Evolutionary conservation across 2,329 filamentous ascomycete genomes (phyloP), one percentile per base, ranked within the genome.

Genomic region (Akanthomyces uredinophilus): DNA sequence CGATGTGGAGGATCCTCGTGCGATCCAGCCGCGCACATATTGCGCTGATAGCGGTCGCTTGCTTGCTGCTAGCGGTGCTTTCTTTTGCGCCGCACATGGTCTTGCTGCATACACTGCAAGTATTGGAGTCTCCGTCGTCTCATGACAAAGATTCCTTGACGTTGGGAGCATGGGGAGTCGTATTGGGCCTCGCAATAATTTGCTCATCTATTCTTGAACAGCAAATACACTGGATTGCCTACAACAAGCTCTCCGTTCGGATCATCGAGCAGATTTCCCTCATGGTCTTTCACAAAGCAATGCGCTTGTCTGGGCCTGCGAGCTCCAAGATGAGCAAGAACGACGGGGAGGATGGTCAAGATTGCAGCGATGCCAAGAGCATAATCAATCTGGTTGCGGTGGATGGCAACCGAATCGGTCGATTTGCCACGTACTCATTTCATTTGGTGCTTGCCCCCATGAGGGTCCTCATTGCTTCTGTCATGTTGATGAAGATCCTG

Each of bases 231-330:
- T 51, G 49, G 49, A 51, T 51, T 5, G 49, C 49, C 2, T 51
- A 51, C 29, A 51, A 51, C 24, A 51, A 51, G 24, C 32, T 51
- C 49, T 51, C 49, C 1, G 49, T 51, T 14, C 49, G 49, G n/a
- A 51, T 51, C 2, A 51, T 51, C 27, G 49, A 51, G 49, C 49
- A 51, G 29, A 51, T 51, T 18, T 51, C 49, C 49, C n/a, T 51
- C 49, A 51, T 51, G 49, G 49, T 51, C n/a, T 51, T 51, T 35
- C 49, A 51, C 29, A 51, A 51, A 27, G 49, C 49, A 51, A n/a
- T 51, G 49, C 49, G 49, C 18, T 27, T 51, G 1, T 3, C 24
- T 13, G 49, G 49, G 29, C 32, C 49, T 7, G 49, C 3, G 18
- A 32, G 49, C 49, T 7, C 49, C 27, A 8, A 51, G 6, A 51